These are phyloP conservation scores for Paragyromitra xinjiangensis DNA, from an alignment of 495 filamentous ascomycete genomes.

Conservation along the genomic window DNA sequence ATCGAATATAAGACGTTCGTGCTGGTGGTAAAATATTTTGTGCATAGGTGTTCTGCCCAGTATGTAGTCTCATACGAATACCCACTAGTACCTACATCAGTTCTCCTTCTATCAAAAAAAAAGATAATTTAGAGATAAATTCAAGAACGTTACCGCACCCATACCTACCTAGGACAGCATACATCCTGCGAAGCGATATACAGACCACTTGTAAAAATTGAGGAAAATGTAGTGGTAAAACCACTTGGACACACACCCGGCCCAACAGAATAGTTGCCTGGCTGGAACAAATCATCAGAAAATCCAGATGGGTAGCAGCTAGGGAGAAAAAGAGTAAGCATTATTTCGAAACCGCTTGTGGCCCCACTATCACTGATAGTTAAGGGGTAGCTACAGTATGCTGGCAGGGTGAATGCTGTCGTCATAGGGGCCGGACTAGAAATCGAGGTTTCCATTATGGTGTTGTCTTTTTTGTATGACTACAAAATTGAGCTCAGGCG, in stretches of 20 bases:
- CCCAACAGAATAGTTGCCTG: neutral
- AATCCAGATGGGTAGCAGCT: neutral
- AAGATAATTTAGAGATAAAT: neutral
- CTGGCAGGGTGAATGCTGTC: neutral
- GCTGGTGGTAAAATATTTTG: neutral
- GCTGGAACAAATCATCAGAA: neutral
- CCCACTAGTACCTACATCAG: neutral
- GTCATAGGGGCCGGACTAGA: neutral
- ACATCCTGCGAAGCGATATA: neutral
- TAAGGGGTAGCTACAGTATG: neutral
- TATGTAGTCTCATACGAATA: slow-evolving; percentile 7
- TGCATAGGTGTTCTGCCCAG: neutral
- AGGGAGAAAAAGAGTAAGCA: too few relatives aligned
- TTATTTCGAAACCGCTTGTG: neutral
- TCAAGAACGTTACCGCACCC: neutral
- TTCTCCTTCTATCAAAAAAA: neutral
- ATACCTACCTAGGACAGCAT: neutral
- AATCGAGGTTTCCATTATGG: neutral
- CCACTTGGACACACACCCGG: neutral
- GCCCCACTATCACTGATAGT: too few relatives aligned
- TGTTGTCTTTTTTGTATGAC: neutral
- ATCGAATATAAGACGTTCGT: neutral
- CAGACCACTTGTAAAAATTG: neutral
- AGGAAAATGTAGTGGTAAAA: neutral
- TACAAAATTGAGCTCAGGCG: neutral